Conservation (phyloP, 176 grass and related monocot species). For the bread wheat (Triticum aestivum) region DNA sequence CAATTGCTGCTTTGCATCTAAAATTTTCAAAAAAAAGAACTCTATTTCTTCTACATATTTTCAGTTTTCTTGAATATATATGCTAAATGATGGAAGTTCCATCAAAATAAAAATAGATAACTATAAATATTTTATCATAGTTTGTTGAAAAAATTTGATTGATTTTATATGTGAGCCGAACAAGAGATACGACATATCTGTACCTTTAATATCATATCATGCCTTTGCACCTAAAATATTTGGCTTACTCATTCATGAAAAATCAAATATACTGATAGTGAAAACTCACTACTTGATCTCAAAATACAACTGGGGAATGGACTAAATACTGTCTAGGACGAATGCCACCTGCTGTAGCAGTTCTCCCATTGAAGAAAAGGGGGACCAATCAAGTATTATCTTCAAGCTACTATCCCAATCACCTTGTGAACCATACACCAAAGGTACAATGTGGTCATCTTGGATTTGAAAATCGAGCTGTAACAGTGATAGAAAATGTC, state of each 20-base stretch:
- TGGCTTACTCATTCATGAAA: background rate
- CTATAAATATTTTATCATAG: background rate
- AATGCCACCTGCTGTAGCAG: constrained; percentile 67
- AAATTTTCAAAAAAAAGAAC: background rate
- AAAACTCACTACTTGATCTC: constrained; percentile 12
- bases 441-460: constrained; percentile 59
- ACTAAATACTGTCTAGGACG: constrained; percentile 13
- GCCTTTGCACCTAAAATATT: background rate
- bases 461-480: constrained; percentile 87
- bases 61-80: no score
- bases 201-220: background rate
- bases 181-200: background rate
- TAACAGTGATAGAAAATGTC: constrained; percentile 37
- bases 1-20: background rate
- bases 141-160: no score
- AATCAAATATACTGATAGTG: background rate
- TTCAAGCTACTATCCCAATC: constrained; percentile 90
- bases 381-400: constrained; percentile 85
- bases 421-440: constrained; percentile 68
- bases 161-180: background rate
- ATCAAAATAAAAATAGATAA: background rate
- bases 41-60: background rate
- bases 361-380: constrained; percentile 85
- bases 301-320: background rate
- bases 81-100: background rate